Evolutionary conservation across 306 rosid genomes (phyloP).

Genomic region (Pyrus communis): DNA sequence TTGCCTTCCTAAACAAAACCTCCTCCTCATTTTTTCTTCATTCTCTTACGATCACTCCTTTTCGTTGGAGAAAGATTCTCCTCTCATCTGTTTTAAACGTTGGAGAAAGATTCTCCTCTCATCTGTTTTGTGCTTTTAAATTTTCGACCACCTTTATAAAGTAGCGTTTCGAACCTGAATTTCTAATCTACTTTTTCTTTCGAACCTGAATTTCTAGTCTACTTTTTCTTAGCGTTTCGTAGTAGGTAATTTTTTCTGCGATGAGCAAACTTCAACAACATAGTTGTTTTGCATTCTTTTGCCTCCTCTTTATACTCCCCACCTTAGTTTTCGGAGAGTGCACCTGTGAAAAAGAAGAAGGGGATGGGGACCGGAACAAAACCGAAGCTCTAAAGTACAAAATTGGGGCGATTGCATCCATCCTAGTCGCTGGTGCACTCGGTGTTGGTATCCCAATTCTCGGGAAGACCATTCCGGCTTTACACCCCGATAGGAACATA

Average conservation of each 20-base stretch:
- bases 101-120: too few relatives aligned
- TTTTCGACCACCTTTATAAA: too few relatives aligned
- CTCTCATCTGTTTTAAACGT: too few relatives aligned
- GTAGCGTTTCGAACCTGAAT: too few relatives aligned
- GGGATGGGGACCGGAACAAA: not conserved
- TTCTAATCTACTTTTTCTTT: too few relatives aligned
- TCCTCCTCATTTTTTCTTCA: not conserved
- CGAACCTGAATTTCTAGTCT: too few relatives aligned
- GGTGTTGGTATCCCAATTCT: conserved; percentile 58
- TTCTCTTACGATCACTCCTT: not conserved
- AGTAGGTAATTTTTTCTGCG: not conserved
- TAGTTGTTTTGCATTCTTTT: not conserved
- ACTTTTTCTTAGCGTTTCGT: not conserved
- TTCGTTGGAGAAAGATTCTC: too few relatives aligned
- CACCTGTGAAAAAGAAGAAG: conserved; percentile 22
- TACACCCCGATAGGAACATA: conserved; percentile 47
- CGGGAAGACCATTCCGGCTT: conserved; percentile 45
- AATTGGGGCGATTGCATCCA: conserved; percentile 41
- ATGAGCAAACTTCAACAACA: not conserved
- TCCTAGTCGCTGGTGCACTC: conserved; percentile 41
- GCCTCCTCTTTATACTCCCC: conserved; percentile 16
- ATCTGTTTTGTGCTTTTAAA: too few relatives aligned
- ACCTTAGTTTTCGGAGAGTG: conserved; percentile 27
- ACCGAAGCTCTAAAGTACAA: conserved; percentile 34
- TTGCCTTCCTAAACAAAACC: not conserved